These are phyloP conservation scores for Trichosporon sp. DNA, from an alignment of 1,284 basidiomycete species.

Conservation along the genomic window DNA sequence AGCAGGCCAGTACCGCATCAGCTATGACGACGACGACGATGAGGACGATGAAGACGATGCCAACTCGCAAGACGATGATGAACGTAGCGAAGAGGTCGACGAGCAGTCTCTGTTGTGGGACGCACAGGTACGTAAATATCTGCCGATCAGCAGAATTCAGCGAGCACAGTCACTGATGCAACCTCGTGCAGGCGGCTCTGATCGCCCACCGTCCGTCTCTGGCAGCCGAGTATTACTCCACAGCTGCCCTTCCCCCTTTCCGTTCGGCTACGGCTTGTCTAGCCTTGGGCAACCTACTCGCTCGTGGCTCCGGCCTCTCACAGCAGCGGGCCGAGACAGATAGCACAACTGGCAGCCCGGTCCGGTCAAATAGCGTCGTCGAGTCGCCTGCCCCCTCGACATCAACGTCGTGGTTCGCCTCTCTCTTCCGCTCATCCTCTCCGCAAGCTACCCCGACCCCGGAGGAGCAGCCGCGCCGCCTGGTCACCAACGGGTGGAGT, in stretches of 20 bases:
- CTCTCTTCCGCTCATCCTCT: slow-evolving; percentile 14
- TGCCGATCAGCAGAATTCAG: background rate
- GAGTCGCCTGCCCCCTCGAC: slow-evolving; percentile 7
- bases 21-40: slow-evolving; percentile 6
- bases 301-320: slow-evolving; percentile 28
- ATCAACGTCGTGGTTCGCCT: slow-evolving; percentile 15
- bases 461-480: background rate
- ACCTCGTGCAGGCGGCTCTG: slow-evolving; percentile 30
- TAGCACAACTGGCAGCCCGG: background rate
- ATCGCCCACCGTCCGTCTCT: slow-evolving; percentile 37
- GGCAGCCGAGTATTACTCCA: slow-evolving; percentile 34
- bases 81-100: slow-evolving; percentile 19
- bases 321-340: slow-evolving; percentile 10
- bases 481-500: slow-evolving; percentile 28
- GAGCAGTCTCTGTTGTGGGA: slow-evolving; percentile 40
- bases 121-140: slow-evolving; percentile 33
- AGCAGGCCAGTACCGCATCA: background rate
- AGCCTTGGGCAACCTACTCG: slow-evolving; percentile 38
- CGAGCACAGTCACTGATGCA: background rate
- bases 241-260: slow-evolving; percentile 39
- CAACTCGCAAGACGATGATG: slow-evolving; percentile 9
- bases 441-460: background rate
- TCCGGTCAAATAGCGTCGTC: slow-evolving; percentile 2
- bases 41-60: slow-evolving; percentile 15
- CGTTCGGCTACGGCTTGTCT: slow-evolving; percentile 37